These are phyloP conservation scores for Globisporangium yorkense DNA, from an alignment of 352 stramenopile species.

Conservation along the genomic window DNA sequence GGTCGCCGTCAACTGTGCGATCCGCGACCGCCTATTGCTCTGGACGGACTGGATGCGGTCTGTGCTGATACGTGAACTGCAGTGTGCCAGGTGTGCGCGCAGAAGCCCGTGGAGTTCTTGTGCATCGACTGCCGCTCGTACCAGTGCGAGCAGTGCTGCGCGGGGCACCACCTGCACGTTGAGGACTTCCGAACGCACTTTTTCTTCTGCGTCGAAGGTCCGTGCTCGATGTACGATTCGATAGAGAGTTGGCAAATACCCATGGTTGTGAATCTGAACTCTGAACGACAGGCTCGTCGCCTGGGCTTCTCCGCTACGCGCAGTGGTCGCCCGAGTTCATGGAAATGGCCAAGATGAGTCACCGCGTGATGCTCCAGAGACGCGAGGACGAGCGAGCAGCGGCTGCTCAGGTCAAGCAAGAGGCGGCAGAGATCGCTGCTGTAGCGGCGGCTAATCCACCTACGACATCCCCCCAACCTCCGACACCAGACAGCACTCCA, in stretches of 20 bases:
- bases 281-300: not conserved
- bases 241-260: too few relatives aligned
- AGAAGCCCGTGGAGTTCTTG: slow-evolving; percentile 40
- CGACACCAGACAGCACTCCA: not conserved
- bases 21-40: not conserved
- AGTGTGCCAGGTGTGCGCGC: slow-evolving; percentile 53
- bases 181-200: slow-evolving; percentile 25
- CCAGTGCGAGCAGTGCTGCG: slow-evolving; percentile 58
- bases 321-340: slow-evolving; percentile 37
- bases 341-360: slow-evolving; percentile 37
- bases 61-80: not conserved
- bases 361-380: slow-evolving; percentile 13
- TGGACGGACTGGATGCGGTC: not conserved
- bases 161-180: slow-evolving; percentile 22
- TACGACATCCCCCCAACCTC: not conserved
- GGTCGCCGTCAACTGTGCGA: slow-evolving; percentile 36
- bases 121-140: slow-evolving; percentile 47
- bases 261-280: not conserved
- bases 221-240: slow-evolving; percentile 11
- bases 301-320: slow-evolving; percentile 30
- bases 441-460: not conserved
- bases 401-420: not conserved
- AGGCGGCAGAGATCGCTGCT: not conserved
- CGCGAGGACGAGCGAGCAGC: slow-evolving; percentile 5
- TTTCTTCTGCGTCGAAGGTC: slow-evolving; percentile 61